Percentiles rank a stretch among this genome's conserved stretches.
These are phyloP conservation scores for Talaromyces sp. DNA, from an alignment of 2,329 filamentous ascomycete species.

Conservation along the genomic window DNA sequence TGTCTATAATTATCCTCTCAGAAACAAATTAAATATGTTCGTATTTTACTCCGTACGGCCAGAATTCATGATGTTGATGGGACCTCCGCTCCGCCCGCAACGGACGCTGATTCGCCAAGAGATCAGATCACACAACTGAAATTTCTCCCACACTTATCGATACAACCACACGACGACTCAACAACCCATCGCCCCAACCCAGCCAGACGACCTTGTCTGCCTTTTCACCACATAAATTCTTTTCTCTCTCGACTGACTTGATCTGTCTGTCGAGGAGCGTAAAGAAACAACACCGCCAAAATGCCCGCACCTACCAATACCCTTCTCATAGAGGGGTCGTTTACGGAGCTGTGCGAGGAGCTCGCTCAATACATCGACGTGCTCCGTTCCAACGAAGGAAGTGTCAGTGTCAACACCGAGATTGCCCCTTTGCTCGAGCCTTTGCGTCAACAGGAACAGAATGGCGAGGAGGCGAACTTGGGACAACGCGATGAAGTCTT, in stretches of 20 bases:
- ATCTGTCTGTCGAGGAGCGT: slow-evolving; percentile 8
- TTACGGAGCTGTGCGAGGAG: slow-evolving; percentile 89
- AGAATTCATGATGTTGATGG: not conserved
- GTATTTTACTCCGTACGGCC: not conserved
- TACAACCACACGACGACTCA: slow-evolving; percentile 15
- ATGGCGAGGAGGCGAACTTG: slow-evolving; percentile 51
- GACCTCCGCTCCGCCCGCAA: not conserved
- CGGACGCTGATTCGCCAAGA: slow-evolving; percentile 32
- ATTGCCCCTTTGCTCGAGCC: slow-evolving; percentile 66
- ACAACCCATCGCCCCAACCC: slow-evolving; percentile 23
- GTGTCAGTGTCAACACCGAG: slow-evolving; percentile 56
- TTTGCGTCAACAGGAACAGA: slow-evolving; percentile 53
- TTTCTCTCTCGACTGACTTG: slow-evolving; percentile 10
- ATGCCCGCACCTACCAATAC: slow-evolving; percentile 63
- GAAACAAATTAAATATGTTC: not conserved
- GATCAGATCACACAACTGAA: slow-evolving; percentile 41
- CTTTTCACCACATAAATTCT: not conserved
- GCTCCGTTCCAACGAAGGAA: slow-evolving; percentile 63
- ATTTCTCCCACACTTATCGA: slow-evolving; percentile 38
- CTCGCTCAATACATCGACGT: slow-evolving; percentile 91
- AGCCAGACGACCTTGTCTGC: not conserved
- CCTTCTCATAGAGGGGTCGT: slow-evolving; percentile 80
- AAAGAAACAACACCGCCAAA: slow-evolving; percentile 7
- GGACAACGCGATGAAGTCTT: slow-evolving; percentile 77
- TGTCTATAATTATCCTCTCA: no score